Base-by-base conservation (phyloP, 2,329 filamentous ascomycete genomes). In the Chaetomium sp. region DNA sequence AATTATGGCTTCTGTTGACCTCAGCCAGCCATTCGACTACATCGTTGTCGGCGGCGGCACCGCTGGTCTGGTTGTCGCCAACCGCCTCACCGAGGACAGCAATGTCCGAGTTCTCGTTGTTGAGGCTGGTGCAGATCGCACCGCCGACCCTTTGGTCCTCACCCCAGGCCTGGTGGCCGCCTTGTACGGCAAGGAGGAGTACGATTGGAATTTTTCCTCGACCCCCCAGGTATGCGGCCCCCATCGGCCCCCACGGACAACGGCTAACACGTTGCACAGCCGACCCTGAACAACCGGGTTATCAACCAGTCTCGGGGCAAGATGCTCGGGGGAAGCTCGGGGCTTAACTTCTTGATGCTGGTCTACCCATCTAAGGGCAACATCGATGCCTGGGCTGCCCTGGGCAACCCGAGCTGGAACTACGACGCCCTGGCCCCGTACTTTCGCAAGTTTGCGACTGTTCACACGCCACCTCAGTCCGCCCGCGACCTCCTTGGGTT, bases 41-140 rank as follows among this genome's bases (percentile, higher is more conserved):
- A 71, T 83, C 65, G 74, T 83, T 57, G 79, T 81, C n/a, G 80
- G 81, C 35, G 81, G 80, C n/a, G 81, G 81, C 19, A 82, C 81
- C 2, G 77, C 80, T 25, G 81, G 81, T n/a, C 78, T 81, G 60
- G 77, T 80, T 1, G 75, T 82, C 63, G 81, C 80, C 19, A 75
- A 75, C 60, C 77, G 81, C 47, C 75, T 83, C 16, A 75, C 71
- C 33, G 77, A 79, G 65, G 73, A 78, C 64, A 69, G 71, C 33
- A 53, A 74, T 45, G 71, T 76, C 33, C 70, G 70, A 7, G 76
- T 81, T 19, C 69, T 79, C 8, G 75, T 80, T 6, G 68, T 80
- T n/a, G 78, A 80, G 64, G 78, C 78, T 23, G 78, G 78, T 13
- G 69, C 69, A 10, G 74, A 78, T 57, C 73, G 72, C 23, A 70